Conservation (phyloP, 2,329 filamentous ascomycete species). For the Fusarium stilboides region DNA sequence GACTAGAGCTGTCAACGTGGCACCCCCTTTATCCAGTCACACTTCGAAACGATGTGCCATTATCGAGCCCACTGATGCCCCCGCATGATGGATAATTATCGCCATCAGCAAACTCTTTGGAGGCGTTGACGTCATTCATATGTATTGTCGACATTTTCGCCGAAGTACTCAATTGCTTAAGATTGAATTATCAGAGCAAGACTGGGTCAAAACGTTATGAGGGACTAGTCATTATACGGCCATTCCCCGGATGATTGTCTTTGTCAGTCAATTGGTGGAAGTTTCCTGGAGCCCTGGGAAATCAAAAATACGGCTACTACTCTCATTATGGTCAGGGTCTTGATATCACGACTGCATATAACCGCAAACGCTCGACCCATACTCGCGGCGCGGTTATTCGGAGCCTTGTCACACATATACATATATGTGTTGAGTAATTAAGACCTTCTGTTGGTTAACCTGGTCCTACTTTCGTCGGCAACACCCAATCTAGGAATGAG, state of each 20-base stretch:
- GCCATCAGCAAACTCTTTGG: slow-evolving; percentile 29
- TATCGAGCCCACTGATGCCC: slow-evolving; percentile 32
- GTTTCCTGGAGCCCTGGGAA: slow-evolving; percentile 15
- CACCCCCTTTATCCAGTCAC: slow-evolving; percentile 40
- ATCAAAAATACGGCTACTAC: slow-evolving; percentile 3
- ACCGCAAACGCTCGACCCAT: slow-evolving; percentile 31
- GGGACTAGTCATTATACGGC: not conserved
- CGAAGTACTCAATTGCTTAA: not conserved
- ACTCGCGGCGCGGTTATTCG: slow-evolving; percentile 24
- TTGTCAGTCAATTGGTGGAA: slow-evolving; percentile 37
- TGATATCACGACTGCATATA: slow-evolving; percentile 25
- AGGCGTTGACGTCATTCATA: slow-evolving; percentile 47
- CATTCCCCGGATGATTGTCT: slow-evolving; percentile 1
- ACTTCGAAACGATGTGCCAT: slow-evolving; percentile 33
- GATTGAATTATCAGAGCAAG: slow-evolving; percentile 1
- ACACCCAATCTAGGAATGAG: slow-evolving; percentile 33
- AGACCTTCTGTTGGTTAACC: not conserved
- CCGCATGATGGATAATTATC: slow-evolving; percentile 28
- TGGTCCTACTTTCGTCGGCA: slow-evolving; percentile 18
- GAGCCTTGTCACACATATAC: slow-evolving; percentile 26
- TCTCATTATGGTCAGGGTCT: slow-evolving; percentile 29
- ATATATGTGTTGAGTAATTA: slow-evolving; percentile 14
- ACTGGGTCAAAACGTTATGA: not conserved
- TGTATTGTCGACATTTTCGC: not conserved
- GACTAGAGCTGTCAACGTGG: slow-evolving; percentile 47